phyloP scores from a whole-genome alignment of 2,329 filamentous ascomycete genomes.

The Verticillium alfalfae region DNA sequence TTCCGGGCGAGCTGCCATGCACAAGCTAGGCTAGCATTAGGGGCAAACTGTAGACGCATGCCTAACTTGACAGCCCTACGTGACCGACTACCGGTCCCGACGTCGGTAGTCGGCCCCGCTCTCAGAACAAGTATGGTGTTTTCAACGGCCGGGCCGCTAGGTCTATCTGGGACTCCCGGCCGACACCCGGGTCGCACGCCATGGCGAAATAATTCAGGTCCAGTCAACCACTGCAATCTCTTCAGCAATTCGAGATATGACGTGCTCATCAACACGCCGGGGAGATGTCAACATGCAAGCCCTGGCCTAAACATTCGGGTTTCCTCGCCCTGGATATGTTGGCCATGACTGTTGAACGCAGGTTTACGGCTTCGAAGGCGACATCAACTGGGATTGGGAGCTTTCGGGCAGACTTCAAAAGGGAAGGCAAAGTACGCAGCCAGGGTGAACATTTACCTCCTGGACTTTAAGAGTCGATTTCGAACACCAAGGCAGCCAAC shows the following conservation, averaged over 20 bases:
- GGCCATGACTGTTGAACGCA: background rate
- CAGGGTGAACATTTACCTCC: background rate
- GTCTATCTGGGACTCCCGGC: conserved; percentile 2
- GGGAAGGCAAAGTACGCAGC: background rate
- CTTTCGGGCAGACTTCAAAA: background rate
- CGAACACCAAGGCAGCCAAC: background rate
- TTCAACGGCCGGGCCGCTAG: background rate
- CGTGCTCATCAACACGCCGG: background rate
- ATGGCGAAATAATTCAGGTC: background rate
- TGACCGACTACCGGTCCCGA: background rate
- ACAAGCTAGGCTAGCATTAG: background rate
- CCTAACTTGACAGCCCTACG: background rate
- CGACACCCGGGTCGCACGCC: conserved; percentile 3
- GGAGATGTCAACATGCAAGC: background rate
- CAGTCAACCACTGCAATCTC: background rate
- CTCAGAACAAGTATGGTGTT: background rate
- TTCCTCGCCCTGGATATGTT: background rate
- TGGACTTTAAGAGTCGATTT: background rate
- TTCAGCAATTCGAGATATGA: background rate
- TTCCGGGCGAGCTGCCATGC: background rate
- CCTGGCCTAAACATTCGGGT: background rate
- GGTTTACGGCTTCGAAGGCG: background rate
- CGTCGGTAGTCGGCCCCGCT: conserved; percentile 7
- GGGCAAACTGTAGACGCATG: background rate
- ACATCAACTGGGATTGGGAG: background rate